Evolutionary conservation across 306 rosid species (phyloP), one percentile per base, ranked within the genome.

Genomic region (Rosa multiflora): DNA sequence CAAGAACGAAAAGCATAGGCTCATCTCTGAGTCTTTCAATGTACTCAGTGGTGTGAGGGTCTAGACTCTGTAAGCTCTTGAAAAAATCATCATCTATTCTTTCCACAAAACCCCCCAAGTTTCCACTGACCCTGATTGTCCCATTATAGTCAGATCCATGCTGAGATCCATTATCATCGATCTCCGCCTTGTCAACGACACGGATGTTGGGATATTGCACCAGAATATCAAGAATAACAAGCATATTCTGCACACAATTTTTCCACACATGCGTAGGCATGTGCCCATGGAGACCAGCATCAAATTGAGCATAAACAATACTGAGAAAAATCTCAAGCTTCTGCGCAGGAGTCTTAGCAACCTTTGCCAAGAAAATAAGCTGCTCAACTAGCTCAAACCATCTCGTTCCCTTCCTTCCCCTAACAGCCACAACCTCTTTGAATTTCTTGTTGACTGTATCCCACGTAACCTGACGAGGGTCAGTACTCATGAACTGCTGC

Each of bases 231-330:
- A 95, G 92, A 49, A 95, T 92, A 72, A 83, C 29, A 76, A 95
- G 80, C 97, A 91, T 92, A 58, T 95, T 92, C 18, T 86, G 90
- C 42, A 95, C 91, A 76, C 98, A 90, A 76, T 90, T 91, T 82
- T 90, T 92, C 99, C 99, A 95, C 62, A 91, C 96, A 83, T 70
- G 82, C 9, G 90, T 92, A 42, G 99, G 99, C 99, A 95, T 95
- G 75, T 92, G 91, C 35, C 99, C 98, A 77, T 77, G 91, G 32
- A 92, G 90, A 26, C 97, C 98, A 0, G 91, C 94, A 82, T 91
- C 98, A 82, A 93, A 88, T 48, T 93, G 94, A 26, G 97, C 87
- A 74, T 94, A 91, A 73, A 91, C 88, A 67, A 89, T 91, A 73
- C 89, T 91, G 71, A 89, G 89, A 48, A 93, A 84, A 73, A 93